Base-by-base conservation (phyloP, 2,329 filamentous ascomycete species). In the Aspergillus texensis region DNA sequence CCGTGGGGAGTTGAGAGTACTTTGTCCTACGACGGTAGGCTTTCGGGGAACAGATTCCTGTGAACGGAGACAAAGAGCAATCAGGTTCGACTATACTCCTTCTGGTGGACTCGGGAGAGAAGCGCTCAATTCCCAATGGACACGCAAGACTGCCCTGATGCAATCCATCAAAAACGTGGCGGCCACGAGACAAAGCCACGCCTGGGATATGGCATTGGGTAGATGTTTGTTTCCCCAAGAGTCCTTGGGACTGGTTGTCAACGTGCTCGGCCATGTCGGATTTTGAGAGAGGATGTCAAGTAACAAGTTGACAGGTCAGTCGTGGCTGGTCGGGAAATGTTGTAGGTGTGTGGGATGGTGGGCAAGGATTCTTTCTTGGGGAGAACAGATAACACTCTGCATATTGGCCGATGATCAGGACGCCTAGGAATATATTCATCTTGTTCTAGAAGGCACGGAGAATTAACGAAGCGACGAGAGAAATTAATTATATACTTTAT, bases 161-260 rank as follows among this genome's bases (percentile, higher is more conserved):
- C 63, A 52, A 24, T 34, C 64, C 67, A 66, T 67, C 60, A 68
- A 68, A 67, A 75, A 74, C 74, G 74, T 75, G 74, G 74, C 72
- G 65, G 69, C 73, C 73, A 75, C 73, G 73, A 75, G 73, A 71
- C 60, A 28, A 57, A 48, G 62, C 60, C 57, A 62, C 60, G 57
- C 58, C 41, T 26, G 59, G 58, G 57, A 52, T 36, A 36, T 58
- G 62, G 53, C 62, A 65, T 26, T 26, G 1, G 30, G 11, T 53
- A 32, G 12, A n/a, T 50, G 8, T 41, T 41, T 10, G 16, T 6
- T 12, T 36, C 34, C 10, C 32, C 52, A 12, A 24, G 9, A 55
- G 19, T 14, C 24, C 11, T 39, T 55, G 11, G 57, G 60, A 54
- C 45, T 57, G 55, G 57, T 54, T 55, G 14, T 26, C 36, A 39